phyloP scores from a whole-genome alignment of 345 rosid genomes.

The Gossypium turneri region DNA sequence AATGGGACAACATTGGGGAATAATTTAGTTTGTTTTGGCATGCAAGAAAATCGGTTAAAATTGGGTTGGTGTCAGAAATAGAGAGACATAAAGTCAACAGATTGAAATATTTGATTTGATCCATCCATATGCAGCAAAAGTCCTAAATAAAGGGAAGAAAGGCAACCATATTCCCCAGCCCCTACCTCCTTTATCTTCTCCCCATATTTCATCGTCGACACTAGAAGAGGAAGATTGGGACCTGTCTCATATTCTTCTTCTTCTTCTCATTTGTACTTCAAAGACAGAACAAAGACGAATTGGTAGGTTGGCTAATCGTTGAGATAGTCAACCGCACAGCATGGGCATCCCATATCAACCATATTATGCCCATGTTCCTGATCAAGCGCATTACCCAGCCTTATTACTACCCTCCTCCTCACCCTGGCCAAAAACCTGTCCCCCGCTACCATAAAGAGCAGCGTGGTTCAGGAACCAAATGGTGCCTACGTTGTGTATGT shows the following conservation, averaged over 20 bases:
- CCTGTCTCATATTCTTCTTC: neutral
- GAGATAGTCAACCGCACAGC: constrained; percentile 10
- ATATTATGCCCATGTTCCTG: neutral
- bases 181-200: constrained; percentile 4
- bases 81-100: too few species aligned
- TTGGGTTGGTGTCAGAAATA: neutral
- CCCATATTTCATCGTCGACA: neutral
- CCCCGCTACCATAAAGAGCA: neutral
- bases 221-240: neutral
- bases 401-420: too few species aligned
- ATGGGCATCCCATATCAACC: constrained; percentile 17
- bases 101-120: neutral
- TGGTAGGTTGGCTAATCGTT: constrained; percentile 13
- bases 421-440: too few species aligned
- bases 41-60: constrained; percentile 3
- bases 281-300: neutral
- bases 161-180: neutral
- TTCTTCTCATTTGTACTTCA: neutral
- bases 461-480: neutral
- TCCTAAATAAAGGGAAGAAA: constrained; percentile 31
- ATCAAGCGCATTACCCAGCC: neutral
- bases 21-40: neutral
- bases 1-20: too few species aligned
- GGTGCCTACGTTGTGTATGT: constrained; percentile 38
- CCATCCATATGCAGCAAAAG: constrained; percentile 32